Base-by-base conservation (phyloP, 169 alveolate species). In the Cryptosporidium felis region DNA sequence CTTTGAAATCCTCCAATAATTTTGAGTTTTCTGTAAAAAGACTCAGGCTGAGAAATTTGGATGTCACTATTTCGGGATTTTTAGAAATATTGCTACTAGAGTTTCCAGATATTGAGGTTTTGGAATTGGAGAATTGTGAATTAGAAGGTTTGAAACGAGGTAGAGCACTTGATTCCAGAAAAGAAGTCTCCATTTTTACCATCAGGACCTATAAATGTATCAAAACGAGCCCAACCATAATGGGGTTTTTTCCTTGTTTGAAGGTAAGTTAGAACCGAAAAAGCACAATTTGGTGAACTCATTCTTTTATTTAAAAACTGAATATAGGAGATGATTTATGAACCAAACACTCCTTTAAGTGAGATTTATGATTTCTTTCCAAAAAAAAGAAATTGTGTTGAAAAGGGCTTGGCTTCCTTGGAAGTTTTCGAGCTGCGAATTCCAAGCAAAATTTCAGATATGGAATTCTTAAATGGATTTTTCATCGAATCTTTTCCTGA, bases 51-150 rank as follows among this genome's bases (percentile, higher is more conserved):
- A 56, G 32, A 12, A 56, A 56, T 28, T 30, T 56, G 32, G 63
- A 56, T 8, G 45, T 56, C 23, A 28, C 63, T 5, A 56, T 56
- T 6, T 9, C n/a, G 26, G 63, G 23, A 5, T 21, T 56, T 56
- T 56, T 56, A 12, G 32, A 30, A 10, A 18, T 56, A 28, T 28
- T 56, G 16, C 63, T 30, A 8, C 32, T 28, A 1, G 28, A 41
- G 16, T 53, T 74, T 30, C 10, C 60, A 38, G 40, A 36, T 3
- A 21, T 74, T 14, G n/a, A 34, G 0, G 26, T 36, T 12, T 36
- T 74, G 5, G 85, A 74, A n/a, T 28, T 74, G 40, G 41, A 40
- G 21, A 67, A 74, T 30, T 74, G 85, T 14, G 66, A 53, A 56
- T 16, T 74, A 8, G 46, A 53, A 4, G 61, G 34, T 53, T 32